Base-by-base conservation (phyloP, 2,329 filamentous ascomycete genomes). In the Hypomyces rosellus region DNA sequence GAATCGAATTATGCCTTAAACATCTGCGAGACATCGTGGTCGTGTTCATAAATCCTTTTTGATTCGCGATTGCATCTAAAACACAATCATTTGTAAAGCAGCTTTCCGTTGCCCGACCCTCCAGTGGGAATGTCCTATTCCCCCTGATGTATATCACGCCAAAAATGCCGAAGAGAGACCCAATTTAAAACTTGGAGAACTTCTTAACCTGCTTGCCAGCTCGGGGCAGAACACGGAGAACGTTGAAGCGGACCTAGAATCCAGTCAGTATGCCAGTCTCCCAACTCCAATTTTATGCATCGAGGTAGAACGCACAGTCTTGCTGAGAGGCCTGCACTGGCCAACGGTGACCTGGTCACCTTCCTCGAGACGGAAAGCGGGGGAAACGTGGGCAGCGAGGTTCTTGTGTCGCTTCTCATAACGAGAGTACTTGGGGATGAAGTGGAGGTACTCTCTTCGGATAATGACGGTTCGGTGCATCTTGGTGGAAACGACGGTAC, bases 371-470 rank as follows among this genome's bases (percentile, higher is more conserved):
- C 93, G 93, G 90, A 99, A 99, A 76, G 92, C 92, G 68, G 93
- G 93, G 61, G 91, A 96, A 69, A 97, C 92, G 85, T 99, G 93
- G 64, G 92, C 93, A 70, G 93, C 89, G 63, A 99, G 84, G 86
- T 99, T 99, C 88, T 96, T 96, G 89, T 99, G 93, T 76, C 93
- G 85, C 87, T 96, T 97, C 89, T 99, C 95, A 78, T 99, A 99
- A 86, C 93, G 89, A 74, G 88, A 83, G 86, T 99, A 99, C 84
- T 99, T 99, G 77, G 91, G 91, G 74, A 99, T 88, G 81, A 89
- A 99, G 84, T 99, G 93, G 59, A 99, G 89, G 84, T 99, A 99
- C 84, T 99, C 93, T 78, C 93, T 87, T 76, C 93, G 93, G 84
- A 99, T 95, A 80, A 99, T 87, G 74, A 97, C 80, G 69, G 93